Base-by-base conservation (phyloP, 1,139 yeast genomes). In the Saccharomyces hybrid region DNA sequence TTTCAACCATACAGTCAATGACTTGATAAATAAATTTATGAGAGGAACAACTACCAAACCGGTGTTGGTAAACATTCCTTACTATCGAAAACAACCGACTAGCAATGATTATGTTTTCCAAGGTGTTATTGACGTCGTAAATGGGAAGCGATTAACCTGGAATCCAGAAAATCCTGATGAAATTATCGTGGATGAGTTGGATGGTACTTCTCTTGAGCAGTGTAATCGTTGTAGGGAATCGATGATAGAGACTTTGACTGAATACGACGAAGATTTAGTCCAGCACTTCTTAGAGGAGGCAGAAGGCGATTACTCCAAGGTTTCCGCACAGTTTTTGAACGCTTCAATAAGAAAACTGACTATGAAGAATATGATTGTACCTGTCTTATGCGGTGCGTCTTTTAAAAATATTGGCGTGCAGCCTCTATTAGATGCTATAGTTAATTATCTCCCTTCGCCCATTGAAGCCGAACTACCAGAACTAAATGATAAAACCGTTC, bases 361-460 rank as follows among this genome's bases (percentile, higher is more conserved):
- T 0, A 62, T 88, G 2, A 69, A 70, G 0, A 78, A 79, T 53
- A 72, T 75, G 44, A 76, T 88, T 2, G 79, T 86, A 0, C 98
- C 99, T 0, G 87, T 93, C 0, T 73, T 90, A 44, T 89, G 97
- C 70, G 99, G 99, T 2, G 88, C 98, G 0, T 87, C 97, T 52
- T 93, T 93, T 72, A 81, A 78, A 59, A 93, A 93, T 66, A 86
- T 93, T 52, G 99, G 99, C 13, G 96, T 93, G 2, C 99, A 93
- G 67, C 97, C 98, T 0, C 73, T 95, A 54, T 73, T 93, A 72
- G 99, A 93, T 68, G 91, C 95, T 0, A 77, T 91, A 14, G 77
- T 83, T 1, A 78, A 80, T 53, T 93, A 79, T 63, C 74, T 95
- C 38, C 99, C 99, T 0, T 81, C 93, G 0, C 98, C 99, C 0